Evolutionary conservation across 768 basidiomycete genomes (phyloP).

Genomic region (Leccinum disarticulatum): DNA sequence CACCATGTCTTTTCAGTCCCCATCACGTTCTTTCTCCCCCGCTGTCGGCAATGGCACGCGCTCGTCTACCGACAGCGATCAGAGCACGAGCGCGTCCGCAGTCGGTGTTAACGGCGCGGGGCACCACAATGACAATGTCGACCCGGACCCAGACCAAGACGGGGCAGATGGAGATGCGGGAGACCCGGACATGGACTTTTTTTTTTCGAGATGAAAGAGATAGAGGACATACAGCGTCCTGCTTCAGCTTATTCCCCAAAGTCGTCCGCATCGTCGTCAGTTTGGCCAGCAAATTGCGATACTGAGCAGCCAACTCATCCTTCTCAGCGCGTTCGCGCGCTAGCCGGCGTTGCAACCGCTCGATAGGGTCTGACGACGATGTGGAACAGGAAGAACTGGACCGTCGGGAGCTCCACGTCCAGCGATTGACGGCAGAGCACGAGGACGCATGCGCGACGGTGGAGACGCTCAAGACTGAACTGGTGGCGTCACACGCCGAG

Average conservation of each 20-base stretch:
- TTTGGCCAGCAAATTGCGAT: conserved; percentile 82
- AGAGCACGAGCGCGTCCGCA: conserved; percentile 23
- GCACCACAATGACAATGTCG: conserved; percentile 24
- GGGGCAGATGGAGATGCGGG: conserved; percentile 2
- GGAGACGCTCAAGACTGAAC: conserved; percentile 78
- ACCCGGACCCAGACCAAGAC: conserved; percentile 41
- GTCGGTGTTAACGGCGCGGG: conserved; percentile 35
- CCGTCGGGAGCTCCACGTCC: conserved; percentile 81
- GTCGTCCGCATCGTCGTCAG: conserved; percentile 92
- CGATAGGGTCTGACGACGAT: conserved; percentile 42
- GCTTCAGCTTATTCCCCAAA: conserved; percentile 89
- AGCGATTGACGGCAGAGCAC: conserved; percentile 74
- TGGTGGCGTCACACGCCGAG: conserved; percentile 75
- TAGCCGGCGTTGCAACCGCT: conserved; percentile 72
- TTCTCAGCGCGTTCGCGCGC: conserved; percentile 79
- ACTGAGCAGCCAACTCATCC: conserved; percentile 82
- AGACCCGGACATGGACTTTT: conserved; percentile 40
- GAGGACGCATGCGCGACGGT: conserved; percentile 71
- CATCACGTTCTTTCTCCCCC: conserved; percentile 35
- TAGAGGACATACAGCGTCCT: conserved; percentile 80
- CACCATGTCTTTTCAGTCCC: conserved; percentile 26
- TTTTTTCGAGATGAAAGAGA: neutral
- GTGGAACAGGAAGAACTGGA: conserved; percentile 91
- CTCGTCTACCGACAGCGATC: conserved; percentile 45
- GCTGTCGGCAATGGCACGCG: conserved; percentile 26